A percentile compares a stretch with the other conserved stretches of the same genome.
Evolutionary conservation across 257 asterid genomes (phyloP).

Genomic region (Osmanthus fragrans): DNA sequence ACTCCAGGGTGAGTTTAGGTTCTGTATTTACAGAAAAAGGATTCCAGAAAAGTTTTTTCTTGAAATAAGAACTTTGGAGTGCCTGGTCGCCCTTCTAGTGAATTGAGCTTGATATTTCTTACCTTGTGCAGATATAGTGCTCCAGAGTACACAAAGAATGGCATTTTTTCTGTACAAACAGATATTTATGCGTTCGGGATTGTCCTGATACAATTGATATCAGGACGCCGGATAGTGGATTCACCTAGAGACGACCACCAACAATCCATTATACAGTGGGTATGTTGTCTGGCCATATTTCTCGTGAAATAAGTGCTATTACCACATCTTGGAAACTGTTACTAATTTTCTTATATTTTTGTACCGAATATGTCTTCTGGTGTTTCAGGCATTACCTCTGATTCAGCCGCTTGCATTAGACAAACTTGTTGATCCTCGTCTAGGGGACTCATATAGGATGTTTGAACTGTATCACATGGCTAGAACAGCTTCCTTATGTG

Average conservation of each 20-base stretch:
- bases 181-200: slow-evolving; percentile 68
- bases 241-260: slow-evolving; percentile 40
- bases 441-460: slow-evolving; percentile 55
- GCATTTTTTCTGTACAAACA: slow-evolving; percentile 50
- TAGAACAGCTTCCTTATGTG: slow-evolving; percentile 55
- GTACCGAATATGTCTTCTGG: background rate
- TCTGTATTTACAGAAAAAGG: background rate
- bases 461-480: slow-evolving; percentile 68
- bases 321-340: too few species aligned
- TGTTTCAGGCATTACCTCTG: slow-evolving; percentile 59
- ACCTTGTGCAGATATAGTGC: slow-evolving; percentile 58
- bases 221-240: slow-evolving; percentile 54
- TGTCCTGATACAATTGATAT: slow-evolving; percentile 62
- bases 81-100: background rate
- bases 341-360: background rate
- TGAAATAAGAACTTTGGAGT: background rate
- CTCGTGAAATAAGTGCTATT: background rate
- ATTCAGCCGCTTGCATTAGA: slow-evolving; percentile 51
- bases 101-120: slow-evolving; percentile 10
- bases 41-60: background rate
- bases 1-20: slow-evolving; percentile 45
- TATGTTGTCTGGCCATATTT: slow-evolving; percentile 20
- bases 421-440: slow-evolving; percentile 63
- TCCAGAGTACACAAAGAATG: slow-evolving; percentile 66
- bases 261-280: slow-evolving; percentile 65